Evolutionary conservation across 2,329 filamentous ascomycete genomes (phyloP), one percentile per base, ranked within the genome.

Genomic region (Dactylonectria macrodidyma): DNA sequence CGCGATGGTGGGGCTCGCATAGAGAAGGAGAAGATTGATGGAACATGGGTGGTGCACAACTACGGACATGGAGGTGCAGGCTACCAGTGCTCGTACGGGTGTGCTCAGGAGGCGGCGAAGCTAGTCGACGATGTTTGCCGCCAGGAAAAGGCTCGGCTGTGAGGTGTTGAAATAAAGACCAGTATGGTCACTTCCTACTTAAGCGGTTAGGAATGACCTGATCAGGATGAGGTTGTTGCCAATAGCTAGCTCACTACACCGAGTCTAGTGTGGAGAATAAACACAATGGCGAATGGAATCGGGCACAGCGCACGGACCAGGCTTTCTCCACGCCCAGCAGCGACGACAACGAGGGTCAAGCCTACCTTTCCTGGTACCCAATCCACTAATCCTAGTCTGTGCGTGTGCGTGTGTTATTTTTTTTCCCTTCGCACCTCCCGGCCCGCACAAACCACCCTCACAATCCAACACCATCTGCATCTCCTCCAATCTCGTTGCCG

Each of bases 31-130:
- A 71, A 63, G 30, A 62, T 79, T 56, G 90, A 88, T 5, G 85
- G 88, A 1, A 86, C 78, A 1, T 84, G 87, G 79, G 87, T 94
- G 5, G 91, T 95, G 56, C 93, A 95, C 78, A 92, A 93, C 74
- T 95, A 95, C 75, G 93, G 92, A 0, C 92, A 94, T 78, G 90
- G 88, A 2, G 92, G 92, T 2, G 93, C 91, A 85, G 94, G 94
- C 7, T 97, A 88, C 67, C 85, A 87, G 72, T 84, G 83, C 5
- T 86, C 79, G 3, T 73, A 66, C 54, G 70, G 68, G 33, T 69
- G 68, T 47, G 70, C 70, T 2, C 64, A 70, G 46, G 46, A 22
- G 5, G 69, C 66, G 10, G 61, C 62, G 26, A 66, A 67, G 58
- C 26, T 71, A 10, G 67, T 71, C 30, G 59, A 64, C n/a, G 66